Evolutionary conservation across 2,329 filamentous ascomycete species (phyloP), one percentile per base, ranked within the genome.

Genomic region (Colletotrichum australisinense): DNA sequence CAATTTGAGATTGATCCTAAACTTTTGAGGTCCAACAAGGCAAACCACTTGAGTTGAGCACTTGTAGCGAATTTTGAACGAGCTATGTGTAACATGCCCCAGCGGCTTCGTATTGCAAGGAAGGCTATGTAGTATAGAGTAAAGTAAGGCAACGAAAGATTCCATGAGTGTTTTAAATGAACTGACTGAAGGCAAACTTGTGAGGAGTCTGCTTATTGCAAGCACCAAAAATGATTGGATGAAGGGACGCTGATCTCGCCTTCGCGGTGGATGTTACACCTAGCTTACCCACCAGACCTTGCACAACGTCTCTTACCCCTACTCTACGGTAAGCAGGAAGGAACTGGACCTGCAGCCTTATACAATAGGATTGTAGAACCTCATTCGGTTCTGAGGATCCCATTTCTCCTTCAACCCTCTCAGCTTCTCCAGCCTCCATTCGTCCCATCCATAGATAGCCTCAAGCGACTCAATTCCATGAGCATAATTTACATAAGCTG

Each of bases 401-500:
- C 76, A 79, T 60, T 75, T 74, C 63, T 67, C 49, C 76, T 81
- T 81, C 26, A 80, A 60, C 4, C 49, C 28, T 46, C 69, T 74
- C n/a, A 82, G 72, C 49, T 74, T 75, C 4, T 76, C 30, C 6
- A 81, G 70, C 26, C 76, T 80, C 38, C 67, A 71, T n/a, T 76
- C 76, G 11, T 72, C 77, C 67, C 73, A 8, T 22, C 77, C 22
- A 67, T 78, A 81, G 5, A 81, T 74, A 12, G 69, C 72, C 5
- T 75, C 65, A 7, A 79, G 69, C 2, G 73, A 52, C 63, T 82
- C 80, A 38, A 80, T 79, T 4, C 80, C 80, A 52, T 80, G 77
- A 2, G 79, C 80, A 66, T 81, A 82, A 63, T 81, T 82, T 59
- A 81, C 75, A 52, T 82, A 82, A n/a, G 58, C 73, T 12, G 28